Evolutionary conservation across 164 flowering plant genomes (phyloP).

Genomic region (Umbellularia californica): DNA sequence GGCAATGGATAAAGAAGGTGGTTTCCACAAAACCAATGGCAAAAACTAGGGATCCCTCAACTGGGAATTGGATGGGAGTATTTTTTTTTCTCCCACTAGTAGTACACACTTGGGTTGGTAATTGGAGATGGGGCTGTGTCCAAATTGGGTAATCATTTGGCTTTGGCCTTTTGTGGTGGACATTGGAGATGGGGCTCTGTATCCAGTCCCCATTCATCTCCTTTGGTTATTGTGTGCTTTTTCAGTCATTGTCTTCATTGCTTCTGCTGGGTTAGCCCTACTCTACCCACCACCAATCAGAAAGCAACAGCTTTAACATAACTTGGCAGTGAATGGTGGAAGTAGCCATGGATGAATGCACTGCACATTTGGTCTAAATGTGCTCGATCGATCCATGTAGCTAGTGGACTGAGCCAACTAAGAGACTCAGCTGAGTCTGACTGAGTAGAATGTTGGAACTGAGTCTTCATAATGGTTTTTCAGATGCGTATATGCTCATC

Average conservation of each 20-base stretch:
- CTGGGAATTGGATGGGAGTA: not conserved
- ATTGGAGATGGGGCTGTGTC: not conserved
- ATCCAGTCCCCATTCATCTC: not conserved
- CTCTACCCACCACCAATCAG: not conserved
- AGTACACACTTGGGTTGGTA: not conserved
- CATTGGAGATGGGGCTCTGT: not conserved
- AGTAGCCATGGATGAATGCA: not conserved
- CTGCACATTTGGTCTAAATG: not conserved
- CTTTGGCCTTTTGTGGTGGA: not conserved
- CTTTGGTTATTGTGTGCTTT: not conserved
- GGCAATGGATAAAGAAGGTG: not conserved
- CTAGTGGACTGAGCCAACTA: too few relatives aligned
- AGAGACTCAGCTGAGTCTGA: too few relatives aligned
- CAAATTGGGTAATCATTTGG: too few relatives aligned
- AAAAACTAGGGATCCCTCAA: not conserved
- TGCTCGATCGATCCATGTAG: not conserved
- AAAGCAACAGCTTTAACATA: too few relatives aligned
- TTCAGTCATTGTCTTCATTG: not conserved
- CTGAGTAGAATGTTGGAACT: too few relatives aligned
- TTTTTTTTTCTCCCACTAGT: not conserved
- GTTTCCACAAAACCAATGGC: slow-evolving; percentile 1
- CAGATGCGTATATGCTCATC: too few relatives aligned
- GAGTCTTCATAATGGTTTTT: too few relatives aligned
- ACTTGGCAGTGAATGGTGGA: not conserved
- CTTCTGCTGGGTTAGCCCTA: not conserved